These are phyloP conservation scores for Phoenix roebelenii DNA, from an alignment of 176 grass and related monocot genomes.

Conservation along the genomic window DNA sequence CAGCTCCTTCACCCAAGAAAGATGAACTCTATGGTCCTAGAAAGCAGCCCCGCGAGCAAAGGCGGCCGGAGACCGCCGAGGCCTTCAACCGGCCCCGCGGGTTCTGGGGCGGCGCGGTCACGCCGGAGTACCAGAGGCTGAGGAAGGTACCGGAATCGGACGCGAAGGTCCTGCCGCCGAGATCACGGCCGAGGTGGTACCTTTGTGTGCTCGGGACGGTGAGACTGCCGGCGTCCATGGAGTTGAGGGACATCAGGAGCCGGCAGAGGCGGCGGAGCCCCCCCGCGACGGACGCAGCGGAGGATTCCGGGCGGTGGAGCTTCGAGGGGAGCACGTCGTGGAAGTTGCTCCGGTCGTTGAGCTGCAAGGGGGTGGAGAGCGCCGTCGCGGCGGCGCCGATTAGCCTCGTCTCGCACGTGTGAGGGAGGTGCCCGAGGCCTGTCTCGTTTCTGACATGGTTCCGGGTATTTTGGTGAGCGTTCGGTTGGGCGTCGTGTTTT, in stretches of 20 bases:
- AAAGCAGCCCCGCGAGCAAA: too few species aligned
- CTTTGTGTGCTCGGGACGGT: constrained; percentile 41
- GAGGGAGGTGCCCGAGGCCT: too few species aligned
- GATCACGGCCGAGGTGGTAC: constrained; percentile 34
- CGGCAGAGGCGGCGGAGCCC: constrained; percentile 24
- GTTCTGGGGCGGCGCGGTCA: too few species aligned
- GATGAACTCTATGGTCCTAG: too few species aligned
- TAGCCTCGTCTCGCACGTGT: constrained; percentile 26
- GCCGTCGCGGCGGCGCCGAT: constrained; percentile 44
- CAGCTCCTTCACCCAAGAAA: constrained; percentile 9
- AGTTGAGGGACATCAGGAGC: constrained; percentile 62
- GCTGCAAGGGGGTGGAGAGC: constrained; percentile 65
- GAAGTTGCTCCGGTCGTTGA: constrained; percentile 58
- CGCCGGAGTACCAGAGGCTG: background rate
- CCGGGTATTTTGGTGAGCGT: too few species aligned
- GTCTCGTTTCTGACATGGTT: too few species aligned
- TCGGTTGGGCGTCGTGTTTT: too few species aligned
- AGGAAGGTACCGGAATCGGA: background rate
- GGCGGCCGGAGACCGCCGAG: background rate
- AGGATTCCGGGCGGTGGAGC: background rate
- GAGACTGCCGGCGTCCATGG: constrained; percentile 54
- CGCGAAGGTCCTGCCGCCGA: background rate
- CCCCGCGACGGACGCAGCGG: background rate
- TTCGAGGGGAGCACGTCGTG: constrained; percentile 30
- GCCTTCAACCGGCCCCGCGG: too few species aligned